These are phyloP conservation scores for Beauveria sp. DNA, from an alignment of 2,329 filamentous ascomycete genomes.

Conservation along the genomic window DNA sequence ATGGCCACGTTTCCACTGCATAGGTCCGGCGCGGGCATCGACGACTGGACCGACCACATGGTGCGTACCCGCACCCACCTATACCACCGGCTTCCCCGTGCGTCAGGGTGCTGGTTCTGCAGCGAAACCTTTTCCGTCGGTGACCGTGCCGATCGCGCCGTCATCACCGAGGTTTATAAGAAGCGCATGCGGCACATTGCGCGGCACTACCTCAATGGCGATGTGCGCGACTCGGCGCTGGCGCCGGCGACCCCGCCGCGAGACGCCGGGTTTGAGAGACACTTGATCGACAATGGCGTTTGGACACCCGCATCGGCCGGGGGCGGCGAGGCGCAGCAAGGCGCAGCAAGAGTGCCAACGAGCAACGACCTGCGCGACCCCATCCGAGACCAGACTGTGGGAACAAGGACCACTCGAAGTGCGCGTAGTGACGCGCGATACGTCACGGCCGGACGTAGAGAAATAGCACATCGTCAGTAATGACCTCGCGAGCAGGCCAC, in stretches of 20 bases:
- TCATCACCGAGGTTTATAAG: background rate
- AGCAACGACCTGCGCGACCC: background rate
- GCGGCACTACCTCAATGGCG: constrained; percentile 29
- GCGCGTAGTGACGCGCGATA: background rate
- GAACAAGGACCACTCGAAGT: background rate
- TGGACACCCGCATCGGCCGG: background rate
- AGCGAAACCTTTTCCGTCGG: constrained; percentile 16
- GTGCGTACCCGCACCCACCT: constrained; percentile 33
- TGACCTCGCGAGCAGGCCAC: background rate
- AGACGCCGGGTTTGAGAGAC: constrained; percentile 34
- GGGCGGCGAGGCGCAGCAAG: background rate
- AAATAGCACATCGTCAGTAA: background rate
- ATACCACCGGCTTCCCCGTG: constrained; percentile 23
- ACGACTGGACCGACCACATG: constrained; percentile 41
- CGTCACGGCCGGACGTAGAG: background rate
- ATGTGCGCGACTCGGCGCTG: too few relatives aligned
- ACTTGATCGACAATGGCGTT: constrained; percentile 22
- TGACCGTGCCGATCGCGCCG: constrained; percentile 19
- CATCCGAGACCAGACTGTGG: background rate
- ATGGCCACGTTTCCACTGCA: constrained; percentile 27
- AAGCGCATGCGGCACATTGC: constrained; percentile 43
- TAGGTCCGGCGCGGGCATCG: constrained; percentile 18
- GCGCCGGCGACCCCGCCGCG: constrained; percentile 21
- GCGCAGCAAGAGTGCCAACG: background rate
- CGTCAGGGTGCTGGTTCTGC: constrained; percentile 45